Evolutionary conservation across 495 filamentous ascomycete genomes (phyloP), one percentile per base, ranked within the genome.

Genomic region (Podospora appendiculata): DNA sequence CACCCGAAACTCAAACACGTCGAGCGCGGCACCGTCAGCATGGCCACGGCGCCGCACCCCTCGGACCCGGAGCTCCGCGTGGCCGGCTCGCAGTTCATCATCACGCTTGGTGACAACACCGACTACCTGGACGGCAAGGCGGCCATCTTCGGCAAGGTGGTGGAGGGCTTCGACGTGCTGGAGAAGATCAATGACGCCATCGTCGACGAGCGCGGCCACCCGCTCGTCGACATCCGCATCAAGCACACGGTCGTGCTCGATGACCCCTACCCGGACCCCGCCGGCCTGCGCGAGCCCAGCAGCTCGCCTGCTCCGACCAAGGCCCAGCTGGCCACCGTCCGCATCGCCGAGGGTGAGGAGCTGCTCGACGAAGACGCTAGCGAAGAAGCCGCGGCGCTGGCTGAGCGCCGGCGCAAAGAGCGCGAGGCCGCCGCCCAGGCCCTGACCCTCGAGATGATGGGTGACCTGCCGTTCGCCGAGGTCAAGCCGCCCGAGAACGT

Each of bases 401-500:
- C 87, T 47, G 93, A 96, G 64, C 87, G 82, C 64, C 72, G 81
- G 47, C 83, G 92, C 32, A 83, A 89, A 38, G 91, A 96, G 63
- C 82, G 91, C 32, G 93, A 98, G 64, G 94, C 94, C 2, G 82
- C 89, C 53, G 93, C 93, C 4, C 93, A 97, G 64, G 93, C 93
- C 2, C 67, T 98, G 56, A 98, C 93, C 0, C 75, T 98, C 41
- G 93, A 98, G 66, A 96, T 98, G 86, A 90, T 98, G 65, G 93
- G 93, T 18, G 93, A 98, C 68, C 77, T 98, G 51, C 94, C 93
- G 10, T 98, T 96, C 65, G 93, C 93, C 51, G 93, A 97, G 70
- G 92, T 98, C 65, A 96, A 94, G 55, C 93, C 93, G 6, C 93
- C 93, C 1, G 93, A 98, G 70, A 96, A 98, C 63, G 84, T 98